phyloP scores from a whole-genome alignment of 306 rosid species.

The Castanea mollissima region DNA sequence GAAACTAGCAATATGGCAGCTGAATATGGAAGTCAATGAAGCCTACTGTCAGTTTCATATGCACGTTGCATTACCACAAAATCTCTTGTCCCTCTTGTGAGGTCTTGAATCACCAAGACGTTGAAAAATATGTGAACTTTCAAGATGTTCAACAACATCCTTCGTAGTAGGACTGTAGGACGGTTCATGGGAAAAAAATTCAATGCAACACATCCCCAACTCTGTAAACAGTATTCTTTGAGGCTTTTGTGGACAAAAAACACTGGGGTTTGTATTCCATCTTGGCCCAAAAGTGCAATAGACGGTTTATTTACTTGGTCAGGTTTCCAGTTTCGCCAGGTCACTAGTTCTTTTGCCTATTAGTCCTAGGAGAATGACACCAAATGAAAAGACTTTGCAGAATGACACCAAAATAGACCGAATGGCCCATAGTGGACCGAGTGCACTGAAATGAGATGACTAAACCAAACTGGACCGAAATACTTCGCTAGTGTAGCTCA shows the following conservation, averaged over 20 bases:
- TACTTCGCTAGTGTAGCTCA: too few species aligned
- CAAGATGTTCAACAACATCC: constrained; percentile 16
- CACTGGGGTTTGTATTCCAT: constrained; percentile 46
- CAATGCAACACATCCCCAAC: constrained; percentile 49
- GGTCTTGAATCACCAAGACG: constrained; percentile 24
- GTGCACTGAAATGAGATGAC: too few species aligned
- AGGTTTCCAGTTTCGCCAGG: not conserved
- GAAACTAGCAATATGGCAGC: not conserved
- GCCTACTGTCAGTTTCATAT: not conserved
- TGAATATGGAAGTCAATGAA: not conserved
- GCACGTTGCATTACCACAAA: not conserved
- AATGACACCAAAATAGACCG: not conserved
- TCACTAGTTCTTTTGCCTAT: constrained; percentile 11
- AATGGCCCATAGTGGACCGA: too few species aligned
- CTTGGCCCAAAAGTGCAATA: constrained; percentile 56
- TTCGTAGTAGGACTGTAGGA: constrained; percentile 30
- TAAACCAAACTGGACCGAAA: too few species aligned
- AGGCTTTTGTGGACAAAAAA: constrained; percentile 47
- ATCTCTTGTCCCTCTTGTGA: constrained; percentile 28
- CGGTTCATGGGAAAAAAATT: constrained; percentile 36
- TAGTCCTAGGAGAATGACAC: constrained; percentile 52
- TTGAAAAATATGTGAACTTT: constrained; percentile 19
- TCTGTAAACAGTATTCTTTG: constrained; percentile 58
- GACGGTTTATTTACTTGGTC: not conserved
- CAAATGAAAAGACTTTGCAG: constrained; percentile 48